Base-by-base conservation (phyloP, 768 basidiomycete genomes). In the Kwoniella botswanensis region DNA sequence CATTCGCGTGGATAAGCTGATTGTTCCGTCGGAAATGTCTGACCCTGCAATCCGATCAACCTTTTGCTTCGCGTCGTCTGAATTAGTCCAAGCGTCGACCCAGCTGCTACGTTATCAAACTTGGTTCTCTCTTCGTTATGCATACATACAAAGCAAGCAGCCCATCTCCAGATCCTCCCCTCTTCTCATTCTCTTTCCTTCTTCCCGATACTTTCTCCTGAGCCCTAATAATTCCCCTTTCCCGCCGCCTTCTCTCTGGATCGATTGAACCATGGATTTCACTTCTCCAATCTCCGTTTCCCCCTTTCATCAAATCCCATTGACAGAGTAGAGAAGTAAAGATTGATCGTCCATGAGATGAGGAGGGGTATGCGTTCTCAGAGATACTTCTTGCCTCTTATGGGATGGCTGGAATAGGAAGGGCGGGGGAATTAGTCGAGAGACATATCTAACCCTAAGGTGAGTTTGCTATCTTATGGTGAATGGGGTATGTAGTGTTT, bases 401-500 rank as follows among this genome's bases (percentile, higher is more conserved):
- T 26, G n/a, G 24, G 57, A 18, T 15, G 46, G 46, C 18, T 50
- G 46, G 46, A 50, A 50, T 15, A 11, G 46, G 57, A n/a, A 59
- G 57, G 57, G 57, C 57, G 57, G 57, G 57, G 35, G 26, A 26
- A 59, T 26, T 41, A 18, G 57, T 59, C 57, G 57, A 59, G 57
- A 59, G 57, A 59, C 57, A 12, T 59, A 29, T 59, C 57, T 59
- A 59, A 59, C 57, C 57, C 57, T 59, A 59, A 59, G 57, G 57
- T 59, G 57, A 59, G 57, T 18, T 18, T 41, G 24, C 5, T 41
- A 59, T 18, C 57, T 18, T n/a, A 11, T 13, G 29, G 13, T 50
- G 9, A 3, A 50, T 15, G 46, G 46, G 46, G 46, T 35, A 7
- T 35, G 35, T 7, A 50, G 18, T 50, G 46, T 18, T 50, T 50